Percentiles rank a stretch among this genome's conserved stretches.
Evolutionary conservation across 1,139 yeast species (phyloP).

Genomic region (Spathaspora sp.): DNA sequence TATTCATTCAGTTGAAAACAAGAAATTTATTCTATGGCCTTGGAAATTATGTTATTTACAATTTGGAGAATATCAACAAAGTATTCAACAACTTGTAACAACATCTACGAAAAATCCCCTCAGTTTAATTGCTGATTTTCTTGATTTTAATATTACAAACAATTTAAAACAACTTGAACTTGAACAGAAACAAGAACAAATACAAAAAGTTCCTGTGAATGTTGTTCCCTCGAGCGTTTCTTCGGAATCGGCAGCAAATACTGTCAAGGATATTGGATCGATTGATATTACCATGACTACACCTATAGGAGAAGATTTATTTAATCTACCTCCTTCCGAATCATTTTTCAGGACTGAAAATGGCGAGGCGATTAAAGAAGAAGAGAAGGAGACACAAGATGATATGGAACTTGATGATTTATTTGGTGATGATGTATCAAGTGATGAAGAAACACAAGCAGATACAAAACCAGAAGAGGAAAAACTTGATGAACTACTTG

Average conservation of each 20-base stretch:
- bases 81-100: conserved; percentile 1
- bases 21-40: conserved; percentile 71
- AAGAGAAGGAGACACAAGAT: conserved; percentile 31
- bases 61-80: conserved; percentile 30
- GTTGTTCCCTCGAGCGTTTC: conserved; percentile 24
- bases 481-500: conserved; percentile 8
- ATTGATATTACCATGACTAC: conserved; percentile 16
- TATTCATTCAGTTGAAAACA: conserved; percentile 51
- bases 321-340: conserved; percentile 22
- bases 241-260: conserved; percentile 24
- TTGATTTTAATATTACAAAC: conserved; percentile 33
- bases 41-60: conserved; percentile 63
- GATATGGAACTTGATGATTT: conserved; percentile 41
- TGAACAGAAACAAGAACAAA: conserved; percentile 10
- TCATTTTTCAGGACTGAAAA: conserved; percentile 13
- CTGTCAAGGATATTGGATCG: conserved; percentile 15
- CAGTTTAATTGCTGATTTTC: conserved; percentile 33
- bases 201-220: conserved; percentile 23
- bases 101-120: conserved; percentile 26
- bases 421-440: conserved; percentile 33
- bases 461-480: not conserved
- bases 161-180: conserved; percentile 14
- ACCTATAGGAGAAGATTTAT: conserved; percentile 24
- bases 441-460: conserved; percentile 6
- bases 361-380: conserved; percentile 18